These are phyloP conservation scores for Epichloe scottii DNA, from an alignment of 2,329 filamentous ascomycete species.

Conservation along the genomic window DNA sequence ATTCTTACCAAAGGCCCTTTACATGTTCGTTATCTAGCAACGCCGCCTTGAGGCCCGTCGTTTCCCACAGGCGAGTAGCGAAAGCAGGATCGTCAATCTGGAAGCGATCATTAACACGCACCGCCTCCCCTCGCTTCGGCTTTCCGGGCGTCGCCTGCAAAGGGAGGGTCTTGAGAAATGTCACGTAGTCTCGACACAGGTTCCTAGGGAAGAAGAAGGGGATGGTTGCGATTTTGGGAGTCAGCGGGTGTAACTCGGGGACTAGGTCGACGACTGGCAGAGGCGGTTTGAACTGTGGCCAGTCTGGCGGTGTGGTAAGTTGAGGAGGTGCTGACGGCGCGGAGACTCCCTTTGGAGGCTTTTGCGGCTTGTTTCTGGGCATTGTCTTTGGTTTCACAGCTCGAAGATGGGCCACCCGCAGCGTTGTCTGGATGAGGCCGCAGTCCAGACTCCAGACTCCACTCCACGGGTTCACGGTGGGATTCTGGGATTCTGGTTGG, in stretches of 20 bases:
- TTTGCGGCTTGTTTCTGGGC: slow-evolving; percentile 22
- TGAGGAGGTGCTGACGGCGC: slow-evolving; percentile 6
- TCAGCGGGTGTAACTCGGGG: slow-evolving; percentile 38
- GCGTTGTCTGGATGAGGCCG: no score
- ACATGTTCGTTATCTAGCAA: slow-evolving; percentile 28
- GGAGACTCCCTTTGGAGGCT: slow-evolving; percentile 10
- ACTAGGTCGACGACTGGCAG: slow-evolving; percentile 52
- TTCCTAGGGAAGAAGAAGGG: slow-evolving; percentile 61
- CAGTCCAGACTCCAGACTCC: no score
- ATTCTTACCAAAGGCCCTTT: slow-evolving; percentile 32
- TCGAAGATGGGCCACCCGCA: neutral
- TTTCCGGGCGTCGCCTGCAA: slow-evolving; percentile 66
- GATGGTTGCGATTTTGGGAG: slow-evolving; percentile 58
- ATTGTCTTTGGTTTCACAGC: slow-evolving; percentile 10
- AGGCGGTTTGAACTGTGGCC: slow-evolving; percentile 60
- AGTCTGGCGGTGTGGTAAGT: slow-evolving; percentile 32
- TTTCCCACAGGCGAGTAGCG: slow-evolving; percentile 62
- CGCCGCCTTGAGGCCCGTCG: slow-evolving; percentile 60
- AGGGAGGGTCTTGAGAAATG: slow-evolving; percentile 57
- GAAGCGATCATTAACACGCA: slow-evolving; percentile 80
- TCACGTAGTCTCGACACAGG: slow-evolving; percentile 64
- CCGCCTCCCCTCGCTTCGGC: slow-evolving; percentile 68
- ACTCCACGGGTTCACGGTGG: no score
- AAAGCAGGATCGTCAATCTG: slow-evolving; percentile 68
- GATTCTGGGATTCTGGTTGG: no score